Evolutionary conservation across 129 eudicot genomes (phyloP).

Genomic region (sunflower (Helianthus annuus)): HanXRQr2.0-SUNRISE NC_035438.2:29734193-29734692

Average conservation of each 20-base stretch:
- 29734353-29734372: background rate
- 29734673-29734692: too few relatives aligned
- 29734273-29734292: constrained; percentile 2
- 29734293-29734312: background rate
- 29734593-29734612: too few relatives aligned
- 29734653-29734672: background rate
- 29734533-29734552: too few relatives aligned
- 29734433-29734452: too few relatives aligned
- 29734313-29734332: constrained; percentile 16
- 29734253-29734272: background rate
- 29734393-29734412: too few relatives aligned
- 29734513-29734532: too few relatives aligned
- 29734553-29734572: too few relatives aligned
- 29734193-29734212: background rate
- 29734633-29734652: background rate
- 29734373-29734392: background rate
- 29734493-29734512: too few relatives aligned
- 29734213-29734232: background rate
- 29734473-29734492: too few relatives aligned
- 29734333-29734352: background rate
- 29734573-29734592: too few relatives aligned
- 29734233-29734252: background rate
- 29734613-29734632: background rate
- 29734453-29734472: too few relatives aligned
- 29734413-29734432: too few relatives aligned